Percentiles rank a stretch among this genome's conserved stretches.
phyloP scores from a whole-genome alignment of 306 rosid species.

The Corylus heterophylla region DNA sequence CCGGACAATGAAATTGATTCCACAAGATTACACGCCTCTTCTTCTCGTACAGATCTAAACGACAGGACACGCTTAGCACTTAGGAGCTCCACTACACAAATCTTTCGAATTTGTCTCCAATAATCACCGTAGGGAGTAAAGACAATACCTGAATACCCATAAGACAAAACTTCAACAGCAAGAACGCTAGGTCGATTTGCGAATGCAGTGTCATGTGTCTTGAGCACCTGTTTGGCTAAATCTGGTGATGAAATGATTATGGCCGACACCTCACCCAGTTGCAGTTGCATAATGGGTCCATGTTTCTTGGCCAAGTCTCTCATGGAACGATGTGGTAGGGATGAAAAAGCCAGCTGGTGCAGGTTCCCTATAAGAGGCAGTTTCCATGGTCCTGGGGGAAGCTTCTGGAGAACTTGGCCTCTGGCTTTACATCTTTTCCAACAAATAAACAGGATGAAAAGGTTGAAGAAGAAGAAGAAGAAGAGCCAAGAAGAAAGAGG shows the following conservation, averaged over 20 bases:
- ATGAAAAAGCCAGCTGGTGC: conserved; percentile 14
- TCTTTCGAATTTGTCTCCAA: conserved; percentile 16
- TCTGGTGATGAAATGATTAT: conserved; percentile 16
- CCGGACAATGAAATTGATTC: conserved; percentile 3
- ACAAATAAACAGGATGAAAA: background rate
- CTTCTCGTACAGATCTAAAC: conserved; percentile 15
- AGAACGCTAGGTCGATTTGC: background rate
- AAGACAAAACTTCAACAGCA: background rate
- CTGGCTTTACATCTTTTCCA: background rate
- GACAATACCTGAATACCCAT: background rate
- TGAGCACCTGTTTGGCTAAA: conserved; percentile 11
- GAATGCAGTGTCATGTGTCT: background rate
- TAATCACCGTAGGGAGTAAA: conserved; percentile 25
- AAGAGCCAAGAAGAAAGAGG: background rate
- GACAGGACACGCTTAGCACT: conserved; percentile 15
- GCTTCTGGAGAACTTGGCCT: background rate
- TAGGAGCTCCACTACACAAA: conserved; percentile 3
- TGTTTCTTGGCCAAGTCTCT: conserved; percentile 5
- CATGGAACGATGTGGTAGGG: conserved; percentile 6
- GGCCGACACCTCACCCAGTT: conserved; percentile 1
- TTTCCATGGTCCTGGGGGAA: conserved; percentile 22
- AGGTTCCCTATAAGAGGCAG: conserved; percentile 22
- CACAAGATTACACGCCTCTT: conserved; percentile 14
- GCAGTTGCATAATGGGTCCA: conserved; percentile 14
- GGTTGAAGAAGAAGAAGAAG: background rate